These are phyloP conservation scores for Cryphonectria carpinicola DNA, from an alignment of 2,329 filamentous ascomycete species.

Conservation along the genomic window DNA sequence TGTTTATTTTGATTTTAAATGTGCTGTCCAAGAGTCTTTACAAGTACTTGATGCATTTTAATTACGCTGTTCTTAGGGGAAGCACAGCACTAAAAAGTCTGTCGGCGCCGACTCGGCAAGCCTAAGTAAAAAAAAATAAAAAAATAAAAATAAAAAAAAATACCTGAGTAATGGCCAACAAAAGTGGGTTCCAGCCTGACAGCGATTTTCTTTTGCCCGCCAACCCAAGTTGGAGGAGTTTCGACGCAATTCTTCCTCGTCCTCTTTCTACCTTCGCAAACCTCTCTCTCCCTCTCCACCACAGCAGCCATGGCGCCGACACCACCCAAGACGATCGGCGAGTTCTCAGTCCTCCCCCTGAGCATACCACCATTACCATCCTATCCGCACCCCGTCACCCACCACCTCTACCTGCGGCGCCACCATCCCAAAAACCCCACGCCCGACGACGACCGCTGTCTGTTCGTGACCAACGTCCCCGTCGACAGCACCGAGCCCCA, in stretches of 20 bases:
- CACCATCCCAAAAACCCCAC: conserved; percentile 81
- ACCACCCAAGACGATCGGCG: conserved; percentile 53
- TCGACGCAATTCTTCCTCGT: neutral
- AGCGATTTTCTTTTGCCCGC: conserved; percentile 21
- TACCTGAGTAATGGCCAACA: neutral
- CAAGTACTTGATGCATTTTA: neutral
- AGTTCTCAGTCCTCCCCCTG: conserved; percentile 72
- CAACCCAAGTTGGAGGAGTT: neutral
- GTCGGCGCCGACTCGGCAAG: conserved; percentile 20
- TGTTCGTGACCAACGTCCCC: conserved; percentile 92
- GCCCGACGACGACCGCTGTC: conserved; percentile 72
- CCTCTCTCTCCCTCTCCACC: neutral
- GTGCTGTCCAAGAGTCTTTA: too few species aligned
- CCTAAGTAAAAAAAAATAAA: neutral
- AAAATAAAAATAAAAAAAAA: neutral
- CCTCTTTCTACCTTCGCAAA: neutral
- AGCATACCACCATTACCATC: conserved; percentile 66
- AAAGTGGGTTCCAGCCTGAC: neutral
- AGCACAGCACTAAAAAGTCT: neutral
- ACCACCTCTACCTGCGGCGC: conserved; percentile 85
- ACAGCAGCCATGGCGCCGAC: conserved; percentile 38
- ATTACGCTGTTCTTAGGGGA: too few species aligned
- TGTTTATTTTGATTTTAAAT: too few species aligned
- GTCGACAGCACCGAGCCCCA: conserved; percentile 79
- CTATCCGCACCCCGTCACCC: conserved; percentile 65